phyloP scores from a whole-genome alignment of 192 early-diverging fungal species.

The Funneliformis geosporum region DNA sequence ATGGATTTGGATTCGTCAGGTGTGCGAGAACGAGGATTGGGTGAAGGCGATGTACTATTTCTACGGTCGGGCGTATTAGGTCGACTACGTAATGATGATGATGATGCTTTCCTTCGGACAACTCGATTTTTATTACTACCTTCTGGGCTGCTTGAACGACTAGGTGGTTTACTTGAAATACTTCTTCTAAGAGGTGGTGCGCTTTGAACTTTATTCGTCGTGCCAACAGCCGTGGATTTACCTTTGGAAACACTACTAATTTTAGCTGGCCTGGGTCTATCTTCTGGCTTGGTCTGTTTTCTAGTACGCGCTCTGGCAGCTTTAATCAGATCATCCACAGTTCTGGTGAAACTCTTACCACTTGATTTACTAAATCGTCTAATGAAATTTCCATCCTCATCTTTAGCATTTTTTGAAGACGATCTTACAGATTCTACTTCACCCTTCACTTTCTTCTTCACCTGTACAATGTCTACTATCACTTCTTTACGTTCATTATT shows the following conservation, averaged over 20 bases:
- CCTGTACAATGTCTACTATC: slow-evolving; percentile 26
- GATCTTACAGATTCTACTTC: slow-evolving; percentile 12
- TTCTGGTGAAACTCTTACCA: slow-evolving; percentile 14
- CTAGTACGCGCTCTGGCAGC: slow-evolving; percentile 6
- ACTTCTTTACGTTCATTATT: slow-evolving; percentile 31
- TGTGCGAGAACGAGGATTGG: slow-evolving; percentile 16
- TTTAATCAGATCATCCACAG: slow-evolving; percentile 22
- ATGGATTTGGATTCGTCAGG: slow-evolving; percentile 21
- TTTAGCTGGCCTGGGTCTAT: background rate
- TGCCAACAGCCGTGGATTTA: background rate
- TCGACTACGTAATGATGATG: slow-evolving; percentile 20
- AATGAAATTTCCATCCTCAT: slow-evolving; percentile 21
- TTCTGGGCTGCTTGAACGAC: slow-evolving; percentile 28
- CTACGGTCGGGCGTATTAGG: slow-evolving; percentile 30
- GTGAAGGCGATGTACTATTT: slow-evolving; percentile 3
- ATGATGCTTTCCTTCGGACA: background rate
- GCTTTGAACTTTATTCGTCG: background rate
- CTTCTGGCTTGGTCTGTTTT: background rate
- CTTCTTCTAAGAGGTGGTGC: background rate
- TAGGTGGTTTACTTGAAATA: slow-evolving; percentile 18
- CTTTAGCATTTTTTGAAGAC: slow-evolving; percentile 13
- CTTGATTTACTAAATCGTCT: background rate
- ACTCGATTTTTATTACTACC: slow-evolving; percentile 3
- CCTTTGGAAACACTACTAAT: background rate
- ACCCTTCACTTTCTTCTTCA: slow-evolving; percentile 23